Conservation (phyloP, 2,329 filamentous ascomycete genomes). For the Xylariaceae sp. region DNA sequence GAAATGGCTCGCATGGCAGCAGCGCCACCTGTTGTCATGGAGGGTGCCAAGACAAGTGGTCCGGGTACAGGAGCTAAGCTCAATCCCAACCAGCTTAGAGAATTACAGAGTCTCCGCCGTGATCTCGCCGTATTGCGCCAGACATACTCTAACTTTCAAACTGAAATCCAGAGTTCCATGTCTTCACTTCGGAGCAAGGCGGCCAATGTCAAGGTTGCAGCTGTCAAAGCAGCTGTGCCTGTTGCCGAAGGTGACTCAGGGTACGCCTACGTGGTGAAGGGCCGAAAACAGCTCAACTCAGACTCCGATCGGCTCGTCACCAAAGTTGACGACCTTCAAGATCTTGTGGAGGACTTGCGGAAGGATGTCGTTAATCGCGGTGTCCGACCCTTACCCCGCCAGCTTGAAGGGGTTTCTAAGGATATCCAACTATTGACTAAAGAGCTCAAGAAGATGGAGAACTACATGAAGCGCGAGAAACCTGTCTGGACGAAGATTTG, state of each 20-base stretch:
- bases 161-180: constrained; percentile 90
- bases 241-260: constrained; percentile 79
- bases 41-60: constrained; percentile 55
- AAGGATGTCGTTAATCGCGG: constrained; percentile 96
- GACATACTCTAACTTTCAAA: constrained; percentile 89
- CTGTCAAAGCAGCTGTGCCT: constrained; percentile 73
- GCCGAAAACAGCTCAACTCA: constrained; percentile 84
- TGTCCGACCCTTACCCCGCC: constrained; percentile 86
- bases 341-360: constrained; percentile 92
- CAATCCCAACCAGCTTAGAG: constrained; percentile 70
- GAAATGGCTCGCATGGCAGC: constrained; percentile 74
- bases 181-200: constrained; percentile 82
- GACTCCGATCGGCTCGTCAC: constrained; percentile 91
- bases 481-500: constrained; percentile 99
- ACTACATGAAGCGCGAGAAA: constrained; percentile 89
- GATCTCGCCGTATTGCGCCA: constrained; percentile 92
- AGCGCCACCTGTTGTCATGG: constrained; percentile 53
- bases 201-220: constrained; percentile 76
- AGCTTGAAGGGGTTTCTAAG: constrained; percentile 87
- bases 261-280: constrained; percentile 81
- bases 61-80: constrained; percentile 48
- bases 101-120: constrained; percentile 81
- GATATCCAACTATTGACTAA: constrained; percentile 82
- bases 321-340: constrained; percentile 95
- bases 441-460: constrained; percentile 92